Evolutionary conservation across 2,329 filamentous ascomycete species (phyloP).

Genomic region (Lojkania enalia): DNA sequence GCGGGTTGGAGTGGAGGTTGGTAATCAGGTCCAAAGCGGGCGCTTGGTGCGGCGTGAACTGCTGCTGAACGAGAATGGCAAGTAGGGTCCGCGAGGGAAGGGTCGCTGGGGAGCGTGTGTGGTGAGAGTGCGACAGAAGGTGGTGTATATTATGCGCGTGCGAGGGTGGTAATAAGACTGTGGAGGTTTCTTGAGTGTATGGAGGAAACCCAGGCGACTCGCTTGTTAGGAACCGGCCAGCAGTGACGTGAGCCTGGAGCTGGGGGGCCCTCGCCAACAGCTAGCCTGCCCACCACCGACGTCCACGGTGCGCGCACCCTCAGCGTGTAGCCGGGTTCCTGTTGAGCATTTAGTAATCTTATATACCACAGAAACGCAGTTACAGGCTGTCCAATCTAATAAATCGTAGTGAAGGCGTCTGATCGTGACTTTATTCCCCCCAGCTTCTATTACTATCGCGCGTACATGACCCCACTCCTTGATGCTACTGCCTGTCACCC

Average conservation of each 20-base stretch:
- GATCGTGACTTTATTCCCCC: constrained; percentile 5
- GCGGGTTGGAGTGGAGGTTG: constrained; percentile 25
- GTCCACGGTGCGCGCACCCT: no score
- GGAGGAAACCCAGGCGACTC: no score
- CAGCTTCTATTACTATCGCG: background rate
- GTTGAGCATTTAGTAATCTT: no score
- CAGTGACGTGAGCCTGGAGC: no score
- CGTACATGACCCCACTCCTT: constrained; percentile 1
- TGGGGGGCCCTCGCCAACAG: no score
- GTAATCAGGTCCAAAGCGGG: constrained; percentile 29
- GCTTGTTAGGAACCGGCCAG: no score
- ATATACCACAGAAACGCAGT: no score
- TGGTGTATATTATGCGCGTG: background rate
- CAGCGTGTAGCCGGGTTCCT: no score
- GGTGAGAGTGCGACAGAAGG: background rate
- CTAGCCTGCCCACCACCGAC: no score
- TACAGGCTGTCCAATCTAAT: no score
- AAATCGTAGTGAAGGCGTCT: no score
- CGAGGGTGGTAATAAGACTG: background rate
- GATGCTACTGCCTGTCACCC: constrained; percentile 4
- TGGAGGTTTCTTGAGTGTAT: background rate
- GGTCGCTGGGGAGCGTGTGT: constrained; percentile 3
- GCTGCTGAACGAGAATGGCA: constrained; percentile 10
- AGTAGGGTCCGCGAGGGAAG: constrained; percentile 13
- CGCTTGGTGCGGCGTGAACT: constrained; percentile 19